A percentile compares a stretch with the other conserved stretches of the same genome.
These are phyloP conservation scores for Corniculantispora saksenae DNA, from an alignment of 2,329 filamentous ascomycete species.

Conservation along the genomic window DNA sequence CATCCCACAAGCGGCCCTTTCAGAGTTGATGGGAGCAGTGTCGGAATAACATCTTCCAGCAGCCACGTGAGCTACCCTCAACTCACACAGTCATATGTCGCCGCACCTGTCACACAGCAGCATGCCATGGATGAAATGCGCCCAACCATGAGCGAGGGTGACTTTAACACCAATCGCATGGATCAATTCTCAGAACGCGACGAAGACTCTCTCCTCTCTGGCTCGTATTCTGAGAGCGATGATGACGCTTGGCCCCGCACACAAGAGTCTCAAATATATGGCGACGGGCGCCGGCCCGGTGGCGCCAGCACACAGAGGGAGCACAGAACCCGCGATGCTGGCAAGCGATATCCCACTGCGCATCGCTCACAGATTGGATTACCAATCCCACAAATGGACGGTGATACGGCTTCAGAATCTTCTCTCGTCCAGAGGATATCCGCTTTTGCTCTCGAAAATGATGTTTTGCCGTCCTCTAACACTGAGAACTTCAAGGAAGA, in stretches of 20 bases:
- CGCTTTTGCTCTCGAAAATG: neutral
- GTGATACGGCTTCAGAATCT: neutral
- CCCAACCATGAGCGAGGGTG: slow-evolving; percentile 2
- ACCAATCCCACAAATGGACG: neutral
- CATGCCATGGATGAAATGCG: neutral
- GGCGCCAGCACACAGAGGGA: neutral
- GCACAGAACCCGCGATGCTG: neutral
- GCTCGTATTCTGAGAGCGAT: neutral
- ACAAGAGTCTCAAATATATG: neutral
- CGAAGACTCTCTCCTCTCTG: neutral
- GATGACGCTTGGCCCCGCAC: neutral
- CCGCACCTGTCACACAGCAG: neutral
- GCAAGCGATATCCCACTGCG: neutral
- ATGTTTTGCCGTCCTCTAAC: neutral
- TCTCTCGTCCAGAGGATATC: slow-evolving; percentile 2
- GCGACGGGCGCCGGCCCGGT: neutral
- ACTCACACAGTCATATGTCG: slow-evolving; percentile 1
- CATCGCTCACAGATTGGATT: neutral
- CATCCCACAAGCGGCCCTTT: slow-evolving; percentile 9
- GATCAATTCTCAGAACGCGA: neutral
- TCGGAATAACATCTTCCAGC: neutral
- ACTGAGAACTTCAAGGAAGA: neutral
- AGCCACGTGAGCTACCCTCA: neutral
- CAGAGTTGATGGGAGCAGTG: slow-evolving; percentile 2
- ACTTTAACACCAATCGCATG: neutral